phyloP scores from a whole-genome alignment of 176 grass and related monocot species.

The Avena eriantha region DNA sequence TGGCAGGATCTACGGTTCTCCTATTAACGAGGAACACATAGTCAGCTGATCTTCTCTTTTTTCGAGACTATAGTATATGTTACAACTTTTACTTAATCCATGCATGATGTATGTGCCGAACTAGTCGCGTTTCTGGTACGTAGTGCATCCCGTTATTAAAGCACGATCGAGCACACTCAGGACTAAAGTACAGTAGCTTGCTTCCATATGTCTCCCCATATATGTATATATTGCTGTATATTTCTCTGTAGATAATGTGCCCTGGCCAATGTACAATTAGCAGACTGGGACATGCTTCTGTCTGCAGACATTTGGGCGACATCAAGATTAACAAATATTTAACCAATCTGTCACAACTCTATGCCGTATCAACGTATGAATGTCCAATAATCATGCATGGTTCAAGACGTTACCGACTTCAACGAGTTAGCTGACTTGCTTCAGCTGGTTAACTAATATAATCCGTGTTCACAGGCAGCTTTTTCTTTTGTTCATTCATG shows the following conservation, averaged over 20 bases:
- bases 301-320: not conserved
- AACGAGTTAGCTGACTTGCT: constrained; percentile 31
- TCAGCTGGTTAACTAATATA: not conserved
- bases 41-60: not conserved
- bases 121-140: not conserved
- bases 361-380: not conserved
- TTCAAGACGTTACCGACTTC: constrained; percentile 37
- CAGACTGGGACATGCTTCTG: not conserved
- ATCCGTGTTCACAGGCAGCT: not conserved
- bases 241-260: not conserved
- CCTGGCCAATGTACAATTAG: not conserved
- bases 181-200: not conserved
- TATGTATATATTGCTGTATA: no score
- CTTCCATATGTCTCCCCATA: not conserved
- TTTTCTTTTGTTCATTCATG: not conserved
- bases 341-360: not conserved
- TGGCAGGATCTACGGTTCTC: not conserved
- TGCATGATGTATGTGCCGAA: not conserved
- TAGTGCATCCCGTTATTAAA: not conserved
- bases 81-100: not conserved
- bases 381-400: constrained; percentile 40
- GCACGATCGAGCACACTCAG: not conserved
- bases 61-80: no score
- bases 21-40: not conserved
- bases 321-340: not conserved